Evolutionary conservation across 768 basidiomycete genomes (phyloP), one percentile per base, ranked within the genome.

Genomic region (Nidularia pulvinata): DNA sequence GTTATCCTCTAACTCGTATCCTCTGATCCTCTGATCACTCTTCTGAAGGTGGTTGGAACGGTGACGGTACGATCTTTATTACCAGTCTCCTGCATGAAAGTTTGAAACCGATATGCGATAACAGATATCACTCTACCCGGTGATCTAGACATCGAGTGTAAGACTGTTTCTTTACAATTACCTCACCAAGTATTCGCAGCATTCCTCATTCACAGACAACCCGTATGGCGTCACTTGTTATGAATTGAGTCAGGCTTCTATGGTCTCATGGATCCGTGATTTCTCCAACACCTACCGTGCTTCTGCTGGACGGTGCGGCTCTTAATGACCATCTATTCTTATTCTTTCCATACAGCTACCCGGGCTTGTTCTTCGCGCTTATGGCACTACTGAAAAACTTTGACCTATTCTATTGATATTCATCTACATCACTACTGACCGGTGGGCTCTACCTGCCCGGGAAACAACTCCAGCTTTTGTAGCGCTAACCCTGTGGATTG

Each of bases 391-490:
- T 76, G 48, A n/a, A n/a, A n/a, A n/a, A n/a, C n/a, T n/a, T n/a
- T n/a, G n/a, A n/a, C n/a, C 19, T 0, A 43, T 16, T 34, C 10
- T 5, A 14, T 11, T 44, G 48, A 4, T 51, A 80, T 82, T 81
- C 39, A 84, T 86, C 52, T 87, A 87, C 57, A 82, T 82, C 32
- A 84, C 81, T 3, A 85, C 83, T 9, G 71, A 79, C 62, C 88
- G 86, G 86, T 89, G 87, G 87, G 79, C 59, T n/a, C 59, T 7
- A 75, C 73, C 7, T 89, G 87, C 64, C 88, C 87, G 2, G 84
- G 81, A 0, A 82, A 85, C 63, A 82, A 76, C 52, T 67, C 70
- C 11, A n/a, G 68, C 66, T 4, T 88, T 88, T 56, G 51, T 60
- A 3, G 77, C 69, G 51, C 85, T 79, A 61, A 83, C 85, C 2